Evolutionary conservation across 345 rosid species (phyloP).

Genomic region (Psidium friedrichsthalianum): DNA sequence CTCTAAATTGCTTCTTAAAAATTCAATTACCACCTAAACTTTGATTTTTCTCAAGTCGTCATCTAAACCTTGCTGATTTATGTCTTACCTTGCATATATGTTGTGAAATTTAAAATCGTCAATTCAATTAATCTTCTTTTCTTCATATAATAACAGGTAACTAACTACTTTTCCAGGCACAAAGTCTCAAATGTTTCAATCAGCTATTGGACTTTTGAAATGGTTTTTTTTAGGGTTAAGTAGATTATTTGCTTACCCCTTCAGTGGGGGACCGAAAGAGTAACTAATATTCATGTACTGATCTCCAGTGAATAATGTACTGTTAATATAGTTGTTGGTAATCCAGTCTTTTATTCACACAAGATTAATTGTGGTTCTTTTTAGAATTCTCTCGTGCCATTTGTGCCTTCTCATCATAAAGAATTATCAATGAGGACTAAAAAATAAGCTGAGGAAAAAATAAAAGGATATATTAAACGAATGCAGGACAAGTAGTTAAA

Average conservation of each 20-base stretch:
- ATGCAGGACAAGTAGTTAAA: background rate
- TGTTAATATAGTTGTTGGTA: background rate
- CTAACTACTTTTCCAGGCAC: background rate
- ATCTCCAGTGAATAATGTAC: background rate
- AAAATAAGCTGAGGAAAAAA: background rate
- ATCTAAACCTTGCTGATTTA: background rate
- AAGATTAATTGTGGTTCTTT: background rate
- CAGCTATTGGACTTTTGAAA: background rate
- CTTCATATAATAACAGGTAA: background rate
- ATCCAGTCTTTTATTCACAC: background rate
- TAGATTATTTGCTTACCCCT: background rate
- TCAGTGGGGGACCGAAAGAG: background rate
- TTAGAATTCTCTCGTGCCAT: background rate
- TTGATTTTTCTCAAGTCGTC: background rate
- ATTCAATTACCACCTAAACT: background rate
- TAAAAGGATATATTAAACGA: background rate
- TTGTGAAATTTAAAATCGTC: background rate
- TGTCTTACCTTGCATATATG: background rate
- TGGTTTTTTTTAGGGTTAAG: background rate
- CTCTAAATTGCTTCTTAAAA: background rate
- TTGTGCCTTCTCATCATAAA: background rate
- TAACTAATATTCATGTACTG: background rate
- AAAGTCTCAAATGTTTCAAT: background rate
- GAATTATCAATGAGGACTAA: background rate
- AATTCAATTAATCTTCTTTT: background rate